Base-by-base conservation (phyloP, 2,329 filamentous ascomycete genomes). In the Pseudocercospora macadamiae region DNA sequence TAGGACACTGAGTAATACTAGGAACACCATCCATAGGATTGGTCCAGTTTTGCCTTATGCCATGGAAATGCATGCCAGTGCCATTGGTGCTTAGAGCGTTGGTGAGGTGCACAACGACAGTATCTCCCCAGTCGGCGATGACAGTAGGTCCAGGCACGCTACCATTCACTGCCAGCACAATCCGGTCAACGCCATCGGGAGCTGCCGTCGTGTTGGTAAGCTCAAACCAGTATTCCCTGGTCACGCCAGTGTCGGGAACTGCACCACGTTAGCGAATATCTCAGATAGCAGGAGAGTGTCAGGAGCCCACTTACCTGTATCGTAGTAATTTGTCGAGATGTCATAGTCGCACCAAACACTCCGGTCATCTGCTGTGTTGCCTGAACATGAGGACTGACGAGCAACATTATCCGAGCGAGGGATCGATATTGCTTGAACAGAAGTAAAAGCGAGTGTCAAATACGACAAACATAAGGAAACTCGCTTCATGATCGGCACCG, bases 1-100 rank as follows among this genome's bases (percentile, higher is more conserved):
- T 85, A 1, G 88, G 87, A 63, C 88, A 91, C 71, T 90, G 86
- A n/a, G 81, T 83, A 39, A 83, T 70, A 26, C 75, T 75, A 47
- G 74, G 74, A 45, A 77, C 78, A 42, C 80, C 80, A 56, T 82
- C 80, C 55, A 77, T 75, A 14, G 75, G 66, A 66, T 86, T 86
- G 1, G 80, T 84, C 66, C 78, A 81, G 61, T 72, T 80, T 60
- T 77, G 77, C 23, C 80, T 69, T 8, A 82, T 67, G 28, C 81
- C 81, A 59, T 83, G 81, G 75, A 77, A 83, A 63, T 82, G 80
- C 30, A 83, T 74, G 6, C 77, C 70, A 9, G 79, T 82, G 34
- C 80, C 81, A 56, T 82, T 82, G 25, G 72, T 65, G 6, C 51
- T 36, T 1, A 79, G 70, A 16, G 66, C 73, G 48, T 79, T 70